Conservation (phyloP, 1,139 yeast genomes). For the Yamadazyma dushanensis region DNA sequence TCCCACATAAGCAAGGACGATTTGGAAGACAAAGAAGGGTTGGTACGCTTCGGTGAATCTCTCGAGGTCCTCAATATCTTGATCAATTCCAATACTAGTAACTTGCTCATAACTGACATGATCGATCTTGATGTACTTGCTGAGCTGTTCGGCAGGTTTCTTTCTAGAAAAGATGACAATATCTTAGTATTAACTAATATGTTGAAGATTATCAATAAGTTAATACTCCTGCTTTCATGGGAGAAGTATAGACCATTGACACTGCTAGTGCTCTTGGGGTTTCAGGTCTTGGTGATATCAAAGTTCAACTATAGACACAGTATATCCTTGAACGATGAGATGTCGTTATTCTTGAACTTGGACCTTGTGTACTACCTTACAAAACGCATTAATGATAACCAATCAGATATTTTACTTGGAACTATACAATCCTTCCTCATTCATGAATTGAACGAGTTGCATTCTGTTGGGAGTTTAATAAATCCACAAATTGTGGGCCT, state of each 20-base stretch:
- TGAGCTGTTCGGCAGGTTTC: background rate
- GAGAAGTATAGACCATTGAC: constrained; percentile 7
- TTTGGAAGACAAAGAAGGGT: background rate
- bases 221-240: constrained; percentile 10
- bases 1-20: background rate
- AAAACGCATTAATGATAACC: constrained; percentile 1
- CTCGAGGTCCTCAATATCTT: constrained; percentile 7
- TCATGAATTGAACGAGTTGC: constrained; percentile 6
- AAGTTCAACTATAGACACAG: constrained; percentile 10
- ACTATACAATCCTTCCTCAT: constrained; percentile 3
- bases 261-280: constrained; percentile 8
- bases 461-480: constrained; percentile 3
- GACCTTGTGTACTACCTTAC: constrained; percentile 9
- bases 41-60: constrained; percentile 2
- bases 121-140: constrained; percentile 2
- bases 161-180: background rate
- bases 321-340: constrained; percentile 9
- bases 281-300: constrained; percentile 6
- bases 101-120: constrained; percentile 1
- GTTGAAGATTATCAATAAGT: constrained; percentile 11
- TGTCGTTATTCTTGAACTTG: constrained; percentile 13
- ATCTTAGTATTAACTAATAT: constrained; percentile 2
- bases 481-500: constrained; percentile 6
- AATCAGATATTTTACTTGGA: background rate
- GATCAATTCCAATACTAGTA: constrained; percentile 5